A percentile compares a stretch with the other conserved stretches of the same genome.
These are phyloP conservation scores for Toxoplasma gondii DNA, from an alignment of 169 alveolate species.

Conservation along the genomic window DNA sequence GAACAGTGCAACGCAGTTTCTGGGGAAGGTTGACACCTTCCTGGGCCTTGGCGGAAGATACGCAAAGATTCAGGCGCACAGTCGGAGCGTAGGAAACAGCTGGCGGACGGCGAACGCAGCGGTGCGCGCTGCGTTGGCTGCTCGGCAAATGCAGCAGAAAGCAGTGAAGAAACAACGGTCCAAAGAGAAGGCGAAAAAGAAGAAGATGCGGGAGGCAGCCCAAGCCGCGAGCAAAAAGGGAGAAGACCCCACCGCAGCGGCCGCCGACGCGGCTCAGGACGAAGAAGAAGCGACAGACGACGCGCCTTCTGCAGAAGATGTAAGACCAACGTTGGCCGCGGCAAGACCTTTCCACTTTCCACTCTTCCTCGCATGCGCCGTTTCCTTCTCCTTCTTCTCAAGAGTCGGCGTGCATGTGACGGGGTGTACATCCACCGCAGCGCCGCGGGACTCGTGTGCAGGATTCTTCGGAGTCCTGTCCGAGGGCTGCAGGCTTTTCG, in stretches of 20 bases:
- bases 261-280: not conserved
- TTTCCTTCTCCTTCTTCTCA: too few species aligned
- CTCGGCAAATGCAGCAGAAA: conserved; percentile 56
- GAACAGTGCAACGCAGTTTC: conserved; percentile 86
- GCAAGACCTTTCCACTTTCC: too few species aligned
- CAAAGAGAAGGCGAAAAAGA: conserved; percentile 2
- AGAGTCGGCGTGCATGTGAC: too few species aligned
- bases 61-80: conserved; percentile 65
- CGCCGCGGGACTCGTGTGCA: too few species aligned
- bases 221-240: conserved; percentile 26
- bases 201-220: not conserved
- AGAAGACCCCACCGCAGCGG: conserved; percentile 5
- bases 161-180: not conserved
- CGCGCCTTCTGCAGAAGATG: conserved; percentile 57
- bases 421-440: too few species aligned
- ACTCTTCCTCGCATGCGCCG: too few species aligned
- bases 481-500: too few species aligned
- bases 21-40: conserved; percentile 79
- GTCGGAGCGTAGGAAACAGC: conserved; percentile 63
- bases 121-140: conserved; percentile 47
- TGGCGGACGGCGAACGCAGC: conserved; percentile 55
- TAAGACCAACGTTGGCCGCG: conserved; percentile 1
- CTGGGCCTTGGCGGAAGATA: conserved; percentile 64
- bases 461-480: too few species aligned
- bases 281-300: conserved; percentile 29